Evolutionary conservation across 371 early-diverging fungal genomes (phyloP).

Genomic region (Saksenaea vasiformis): DNA sequence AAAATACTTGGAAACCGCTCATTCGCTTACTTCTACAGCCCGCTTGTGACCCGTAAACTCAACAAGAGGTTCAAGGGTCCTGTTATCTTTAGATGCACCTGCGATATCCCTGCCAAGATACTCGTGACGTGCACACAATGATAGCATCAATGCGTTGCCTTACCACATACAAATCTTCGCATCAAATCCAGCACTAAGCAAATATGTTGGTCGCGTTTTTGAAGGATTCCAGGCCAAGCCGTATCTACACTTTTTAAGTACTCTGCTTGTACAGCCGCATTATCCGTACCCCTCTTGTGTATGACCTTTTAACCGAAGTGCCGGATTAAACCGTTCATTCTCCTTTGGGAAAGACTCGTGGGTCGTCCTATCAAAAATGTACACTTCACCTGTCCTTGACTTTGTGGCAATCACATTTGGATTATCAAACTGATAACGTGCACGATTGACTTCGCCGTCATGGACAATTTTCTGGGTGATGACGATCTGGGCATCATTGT

Average conservation of each 20-base stretch:
- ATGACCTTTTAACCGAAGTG: slow-evolving; percentile 89
- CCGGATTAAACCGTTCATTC: slow-evolving; percentile 77
- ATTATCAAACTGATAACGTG: slow-evolving; percentile 93
- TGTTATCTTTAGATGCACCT: slow-evolving; percentile 29
- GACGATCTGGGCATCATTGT: slow-evolving; percentile 71
- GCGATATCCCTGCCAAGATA: slow-evolving; percentile 39
- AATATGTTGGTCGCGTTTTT: slow-evolving; percentile 54
- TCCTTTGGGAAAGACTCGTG: slow-evolving; percentile 75
- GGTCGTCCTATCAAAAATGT: slow-evolving; percentile 94
- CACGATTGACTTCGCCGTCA: slow-evolving; percentile 95
- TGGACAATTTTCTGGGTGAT: slow-evolving; percentile 90
- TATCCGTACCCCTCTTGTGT: slow-evolving; percentile 83
- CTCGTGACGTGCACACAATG: background rate
- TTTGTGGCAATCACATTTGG: slow-evolving; percentile 95
- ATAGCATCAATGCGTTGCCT: background rate
- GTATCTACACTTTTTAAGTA: slow-evolving; percentile 44
- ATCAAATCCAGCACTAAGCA: slow-evolving; percentile 90
- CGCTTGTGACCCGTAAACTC: slow-evolving; percentile 84
- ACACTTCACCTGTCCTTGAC: slow-evolving; percentile 87
- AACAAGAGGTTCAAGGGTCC: slow-evolving; percentile 76
- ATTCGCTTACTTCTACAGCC: slow-evolving; percentile 76
- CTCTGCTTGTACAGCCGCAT: background rate
- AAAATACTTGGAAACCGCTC: background rate
- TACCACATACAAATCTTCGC: slow-evolving; percentile 82
- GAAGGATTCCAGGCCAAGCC: slow-evolving; percentile 79